These are phyloP conservation scores for Globisporangium iwayamae DNA, from an alignment of 352 stramenopile species.

Conservation along the genomic window DNA sequence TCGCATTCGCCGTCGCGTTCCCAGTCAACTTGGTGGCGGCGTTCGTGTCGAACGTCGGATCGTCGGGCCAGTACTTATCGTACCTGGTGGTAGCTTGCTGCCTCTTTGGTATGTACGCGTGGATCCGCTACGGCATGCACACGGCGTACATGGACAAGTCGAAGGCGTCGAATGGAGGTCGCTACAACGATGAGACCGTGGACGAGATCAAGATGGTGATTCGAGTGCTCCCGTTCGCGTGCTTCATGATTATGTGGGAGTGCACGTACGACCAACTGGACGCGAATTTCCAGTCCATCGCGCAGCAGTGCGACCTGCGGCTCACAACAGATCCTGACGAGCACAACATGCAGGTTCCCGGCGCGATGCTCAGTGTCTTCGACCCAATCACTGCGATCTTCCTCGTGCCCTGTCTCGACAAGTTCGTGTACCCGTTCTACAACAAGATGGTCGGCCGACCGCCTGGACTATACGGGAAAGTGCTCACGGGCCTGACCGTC, in stretches of 20 bases:
- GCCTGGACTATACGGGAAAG: slow-evolving; percentile 77
- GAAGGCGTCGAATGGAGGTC: slow-evolving; percentile 74
- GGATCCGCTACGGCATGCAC: slow-evolving; percentile 80
- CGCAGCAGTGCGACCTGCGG: slow-evolving; percentile 80
- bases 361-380: slow-evolving; percentile 81
- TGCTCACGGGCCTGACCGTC: slow-evolving; percentile 68
- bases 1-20: slow-evolving; percentile 65
- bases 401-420: slow-evolving; percentile 70
- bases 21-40: slow-evolving; percentile 72
- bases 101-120: slow-evolving; percentile 76
- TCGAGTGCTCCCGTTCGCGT: slow-evolving; percentile 79
- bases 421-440: slow-evolving; percentile 75
- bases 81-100: slow-evolving; percentile 68
- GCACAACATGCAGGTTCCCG: slow-evolving; percentile 54
- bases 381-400: slow-evolving; percentile 68
- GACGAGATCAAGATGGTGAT: slow-evolving; percentile 87
- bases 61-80: slow-evolving; percentile 64
- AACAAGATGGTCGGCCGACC: slow-evolving; percentile 40
- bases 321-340: slow-evolving; percentile 35
- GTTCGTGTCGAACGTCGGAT: slow-evolving; percentile 54
- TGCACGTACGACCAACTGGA: slow-evolving; percentile 85
- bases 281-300: slow-evolving; percentile 86
- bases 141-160: slow-evolving; percentile 84
- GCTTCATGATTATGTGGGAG: slow-evolving; percentile 90
- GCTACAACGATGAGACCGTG: slow-evolving; percentile 79